Conservation (phyloP, 331 rosid genomes). For the Cydonia oblonga region DNA sequence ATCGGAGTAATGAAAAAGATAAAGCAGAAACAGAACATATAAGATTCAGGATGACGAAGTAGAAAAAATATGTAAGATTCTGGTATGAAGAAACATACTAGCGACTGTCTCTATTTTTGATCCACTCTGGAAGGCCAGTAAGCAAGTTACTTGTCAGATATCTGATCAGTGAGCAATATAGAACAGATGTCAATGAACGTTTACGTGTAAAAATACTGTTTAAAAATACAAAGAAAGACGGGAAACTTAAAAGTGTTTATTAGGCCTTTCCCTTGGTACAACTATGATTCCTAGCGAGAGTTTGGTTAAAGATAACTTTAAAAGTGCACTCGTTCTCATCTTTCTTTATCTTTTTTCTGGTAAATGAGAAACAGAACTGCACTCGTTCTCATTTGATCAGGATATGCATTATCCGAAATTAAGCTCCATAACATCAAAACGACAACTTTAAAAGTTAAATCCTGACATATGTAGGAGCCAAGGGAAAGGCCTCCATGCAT, state of each 20-base stretch:
- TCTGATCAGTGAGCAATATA: conserved; percentile 3
- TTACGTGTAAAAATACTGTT: neutral
- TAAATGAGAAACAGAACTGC: neutral
- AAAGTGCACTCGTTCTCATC: neutral
- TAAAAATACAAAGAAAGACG: neutral
- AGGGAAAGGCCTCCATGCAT: neutral
- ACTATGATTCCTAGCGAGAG: neutral
- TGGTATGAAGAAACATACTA: neutral
- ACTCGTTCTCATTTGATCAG: neutral
- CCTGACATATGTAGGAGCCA: neutral
- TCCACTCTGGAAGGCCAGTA: conserved; percentile 20
- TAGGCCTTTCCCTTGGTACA: neutral
- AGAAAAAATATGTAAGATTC: neutral
- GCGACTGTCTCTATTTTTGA: neutral
- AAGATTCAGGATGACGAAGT: neutral
- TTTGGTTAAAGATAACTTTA: neutral
- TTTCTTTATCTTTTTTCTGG: neutral
- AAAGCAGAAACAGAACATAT: no score
- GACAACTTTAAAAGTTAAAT: neutral
- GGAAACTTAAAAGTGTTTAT: neutral
- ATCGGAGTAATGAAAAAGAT: neutral
- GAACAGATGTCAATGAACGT: neutral
- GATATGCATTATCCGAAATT: neutral
- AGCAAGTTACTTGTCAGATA: conserved; percentile 24
- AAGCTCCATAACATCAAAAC: neutral